phyloP scores from a whole-genome alignment of 2,329 filamentous ascomycete genomes.

The Phoma sp. region DNA sequence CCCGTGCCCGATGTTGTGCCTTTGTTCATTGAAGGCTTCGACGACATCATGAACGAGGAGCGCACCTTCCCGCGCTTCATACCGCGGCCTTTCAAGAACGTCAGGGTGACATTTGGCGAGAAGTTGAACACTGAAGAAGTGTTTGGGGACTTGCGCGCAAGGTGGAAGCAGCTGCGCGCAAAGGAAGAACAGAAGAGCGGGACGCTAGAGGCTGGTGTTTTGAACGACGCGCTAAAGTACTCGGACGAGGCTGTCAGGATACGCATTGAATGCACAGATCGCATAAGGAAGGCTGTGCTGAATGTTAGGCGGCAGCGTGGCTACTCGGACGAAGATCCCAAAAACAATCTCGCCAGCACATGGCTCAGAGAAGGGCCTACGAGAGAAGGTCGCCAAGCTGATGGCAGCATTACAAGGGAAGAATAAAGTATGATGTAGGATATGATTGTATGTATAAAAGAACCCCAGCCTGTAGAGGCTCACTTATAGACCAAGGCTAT shows the following conservation, averaged over 20 bases:
- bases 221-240: conserved; percentile 71
- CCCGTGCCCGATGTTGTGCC: conserved; percentile 88
- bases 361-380: conserved; percentile 69
- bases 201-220: conserved; percentile 61
- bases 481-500: not conserved
- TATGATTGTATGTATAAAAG: conserved; percentile 1
- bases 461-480: not conserved
- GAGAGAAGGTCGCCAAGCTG: conserved; percentile 64
- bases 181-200: conserved; percentile 56
- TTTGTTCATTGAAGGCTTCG: conserved; percentile 92
- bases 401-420: conserved; percentile 68
- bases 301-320: conserved; percentile 77
- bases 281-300: conserved; percentile 80
- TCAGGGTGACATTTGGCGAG: conserved; percentile 81
- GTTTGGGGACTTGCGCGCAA: conserved; percentile 78
- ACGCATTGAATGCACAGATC: conserved; percentile 79
- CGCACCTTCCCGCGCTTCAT: conserved; percentile 80
- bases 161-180: conserved; percentile 74
- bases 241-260: conserved; percentile 78
- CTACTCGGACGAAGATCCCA: conserved; percentile 80
- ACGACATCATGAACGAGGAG: conserved; percentile 86
- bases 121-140: conserved; percentile 74
- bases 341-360: conserved; percentile 79
- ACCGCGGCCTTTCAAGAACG: conserved; percentile 74
- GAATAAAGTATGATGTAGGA: conserved; percentile 43